These are phyloP conservation scores for Calonectria pteridis DNA, from an alignment of 2,329 filamentous ascomycete species.

Conservation along the genomic window DNA sequence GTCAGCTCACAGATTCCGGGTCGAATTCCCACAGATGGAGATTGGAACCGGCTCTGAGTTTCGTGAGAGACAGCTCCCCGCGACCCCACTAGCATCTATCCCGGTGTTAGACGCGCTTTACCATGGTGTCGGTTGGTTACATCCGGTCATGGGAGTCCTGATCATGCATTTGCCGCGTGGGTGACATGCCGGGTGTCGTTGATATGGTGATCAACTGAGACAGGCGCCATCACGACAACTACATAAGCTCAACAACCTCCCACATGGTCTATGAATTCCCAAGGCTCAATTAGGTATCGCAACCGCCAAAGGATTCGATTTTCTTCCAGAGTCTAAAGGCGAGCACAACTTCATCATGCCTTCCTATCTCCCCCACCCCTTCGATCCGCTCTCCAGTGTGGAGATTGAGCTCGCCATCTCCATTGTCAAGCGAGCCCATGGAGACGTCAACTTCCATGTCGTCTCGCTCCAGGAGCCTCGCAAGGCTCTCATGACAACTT, in stretches of 20 bases:
- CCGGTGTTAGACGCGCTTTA: neutral
- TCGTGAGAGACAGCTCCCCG: slow-evolving; percentile 7
- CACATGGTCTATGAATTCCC: neutral
- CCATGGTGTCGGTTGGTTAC: slow-evolving; percentile 12
- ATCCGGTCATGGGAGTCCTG: neutral
- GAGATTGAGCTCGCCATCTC: slow-evolving; percentile 82
- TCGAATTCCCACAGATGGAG: slow-evolving; percentile 28
- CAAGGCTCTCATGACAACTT: slow-evolving; percentile 85
- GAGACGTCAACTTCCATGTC: slow-evolving; percentile 85
- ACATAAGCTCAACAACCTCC: slow-evolving; percentile 19
- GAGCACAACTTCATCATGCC: slow-evolving; percentile 14
- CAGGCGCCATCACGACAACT: slow-evolving; percentile 6
- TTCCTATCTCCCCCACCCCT: slow-evolving; percentile 39
- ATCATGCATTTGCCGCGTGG: slow-evolving; percentile 16
- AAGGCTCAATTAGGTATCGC: slow-evolving; percentile 8
- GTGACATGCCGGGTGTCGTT: neutral
- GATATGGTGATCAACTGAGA: slow-evolving; percentile 12
- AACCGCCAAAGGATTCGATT: slow-evolving; percentile 16
- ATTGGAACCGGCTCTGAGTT: slow-evolving; percentile 16
- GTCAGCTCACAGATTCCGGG: slow-evolving; percentile 20
- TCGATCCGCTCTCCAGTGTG: slow-evolving; percentile 52
- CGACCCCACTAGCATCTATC: neutral
- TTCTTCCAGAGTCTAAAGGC: slow-evolving; percentile 7
- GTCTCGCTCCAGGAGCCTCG: slow-evolving; percentile 87
- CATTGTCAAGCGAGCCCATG: slow-evolving; percentile 77